phyloP scores from a whole-genome alignment of 1,284 basidiomycete species.

The Taiwanofungus camphoratus region DNA sequence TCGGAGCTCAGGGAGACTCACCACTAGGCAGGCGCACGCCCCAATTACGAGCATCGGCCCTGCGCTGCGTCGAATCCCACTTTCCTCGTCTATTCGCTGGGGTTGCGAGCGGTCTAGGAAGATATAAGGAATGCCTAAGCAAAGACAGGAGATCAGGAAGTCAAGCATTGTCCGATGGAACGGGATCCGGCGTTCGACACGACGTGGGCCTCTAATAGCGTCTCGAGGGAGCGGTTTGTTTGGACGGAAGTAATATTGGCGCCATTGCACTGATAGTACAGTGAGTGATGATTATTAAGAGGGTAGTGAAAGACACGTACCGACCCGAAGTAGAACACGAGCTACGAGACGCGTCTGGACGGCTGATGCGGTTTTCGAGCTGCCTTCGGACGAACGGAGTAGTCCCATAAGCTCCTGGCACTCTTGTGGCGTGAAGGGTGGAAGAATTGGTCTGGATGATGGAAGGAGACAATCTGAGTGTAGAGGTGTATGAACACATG shows the following conservation, averaged over 20 bases:
- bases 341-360: constrained; percentile 65
- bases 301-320: constrained; percentile 32
- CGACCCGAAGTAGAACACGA: constrained; percentile 59
- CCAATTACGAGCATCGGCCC: constrained; percentile 58
- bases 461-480: constrained; percentile 57
- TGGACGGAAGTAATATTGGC: constrained; percentile 62
- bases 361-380: constrained; percentile 30
- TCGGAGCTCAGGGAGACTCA: too few species aligned
- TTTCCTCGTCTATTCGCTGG: constrained; percentile 51
- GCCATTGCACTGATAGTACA: constrained; percentile 53
- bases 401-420: constrained; percentile 63
- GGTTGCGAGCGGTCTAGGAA: constrained; percentile 49
- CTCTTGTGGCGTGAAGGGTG: constrained; percentile 68
- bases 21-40: constrained; percentile 62
- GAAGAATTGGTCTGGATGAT: constrained; percentile 43
- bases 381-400: constrained; percentile 46
- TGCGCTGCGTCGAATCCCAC: constrained; percentile 44
- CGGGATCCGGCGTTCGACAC: constrained; percentile 31
- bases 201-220: constrained; percentile 26
- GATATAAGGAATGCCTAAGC: constrained; percentile 69
- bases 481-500: constrained; percentile 2
- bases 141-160: constrained; percentile 52
- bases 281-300: neutral
- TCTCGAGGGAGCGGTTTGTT: constrained; percentile 55
- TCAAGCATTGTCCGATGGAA: constrained; percentile 48